Evolutionary conservation across 164 flowering plant genomes (phyloP), one percentile per base, ranked within the genome.

Genomic region (Stephania cephalantha): DNA sequence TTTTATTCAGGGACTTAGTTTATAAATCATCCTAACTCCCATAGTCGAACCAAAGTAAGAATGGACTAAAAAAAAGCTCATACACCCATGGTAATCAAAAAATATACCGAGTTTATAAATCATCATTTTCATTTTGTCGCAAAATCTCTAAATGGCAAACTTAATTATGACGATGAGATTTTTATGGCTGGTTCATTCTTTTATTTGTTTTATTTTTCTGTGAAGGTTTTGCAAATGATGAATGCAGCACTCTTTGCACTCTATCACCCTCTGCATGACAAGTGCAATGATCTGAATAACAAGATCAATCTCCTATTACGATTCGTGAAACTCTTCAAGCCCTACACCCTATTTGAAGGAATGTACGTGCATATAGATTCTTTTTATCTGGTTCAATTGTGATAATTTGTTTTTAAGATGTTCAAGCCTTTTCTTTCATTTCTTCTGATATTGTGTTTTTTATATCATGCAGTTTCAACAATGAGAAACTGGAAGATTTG

Each of bases 331-430:
- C 85, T 91, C 1, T 89, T 86, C 74, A 67, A 76, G 46, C 93
- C 95, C 3, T 90, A 89, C 75, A 66, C 85, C 75, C 83, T 87
- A 82, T 88, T 87, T 77, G 73, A 79, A 66, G 91, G 89, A 61
- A 46, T 80, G 93, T 91, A 85, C 0, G 90, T 77, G 18, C 25
- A 25, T 25, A 25, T 25, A 25, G 25, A 25, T 0, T 25, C 25
- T 25, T 25, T 25, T 25, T 25, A 25, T 25, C 25, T 25, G 25
- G 25, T 25, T 25, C 25, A 25, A 25, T 25, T 25, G 25, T 25
- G 0, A 25, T 25, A 25, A 25, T 25, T 25, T 25, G 25, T 25
- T 25, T 25, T 25, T 25, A 0, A 25, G 25, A 25, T 25, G 25
- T 25, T 25, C 25, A 25, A 25, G 25, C 69, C 20, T 58, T 58